Evolutionary conservation across 176 grass and related monocot genomes (phyloP).

Genomic region (Carex littledalei): DNA sequence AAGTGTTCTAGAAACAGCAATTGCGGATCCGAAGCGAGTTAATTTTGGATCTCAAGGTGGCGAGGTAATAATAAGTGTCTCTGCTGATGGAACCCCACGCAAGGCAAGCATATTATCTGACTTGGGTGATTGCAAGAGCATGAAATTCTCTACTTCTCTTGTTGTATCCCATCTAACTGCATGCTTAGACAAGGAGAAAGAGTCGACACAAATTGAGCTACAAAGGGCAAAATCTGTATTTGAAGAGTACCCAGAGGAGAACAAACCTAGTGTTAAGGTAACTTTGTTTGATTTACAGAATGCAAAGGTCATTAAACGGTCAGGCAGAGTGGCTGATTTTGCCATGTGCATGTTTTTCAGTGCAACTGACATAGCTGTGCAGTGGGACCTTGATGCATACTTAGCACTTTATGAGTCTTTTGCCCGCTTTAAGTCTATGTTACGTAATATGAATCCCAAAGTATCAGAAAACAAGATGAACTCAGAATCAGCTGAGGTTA

Average conservation of each 20-base stretch:
- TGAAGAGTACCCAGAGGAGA: slow-evolving; percentile 46
- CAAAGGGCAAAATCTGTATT: slow-evolving; percentile 88
- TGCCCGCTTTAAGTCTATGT: slow-evolving; percentile 51
- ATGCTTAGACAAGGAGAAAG: slow-evolving; percentile 80
- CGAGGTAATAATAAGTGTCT: slow-evolving; percentile 66
- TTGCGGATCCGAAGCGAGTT: slow-evolving; percentile 91
- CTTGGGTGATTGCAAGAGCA: slow-evolving; percentile 32
- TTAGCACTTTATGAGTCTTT: slow-evolving; percentile 72
- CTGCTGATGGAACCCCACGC: slow-evolving; percentile 86
- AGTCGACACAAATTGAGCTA: slow-evolving; percentile 58
- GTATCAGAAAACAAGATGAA: slow-evolving; percentile 41
- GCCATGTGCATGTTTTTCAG: slow-evolving; percentile 75
- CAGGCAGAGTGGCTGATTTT: slow-evolving; percentile 59
- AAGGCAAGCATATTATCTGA: slow-evolving; percentile 67
- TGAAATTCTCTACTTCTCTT: slow-evolving; percentile 75
- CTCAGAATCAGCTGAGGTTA: slow-evolving; percentile 28
- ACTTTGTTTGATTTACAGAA: slow-evolving; percentile 96
- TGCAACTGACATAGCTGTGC: slow-evolving; percentile 79
- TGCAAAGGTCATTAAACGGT: slow-evolving; percentile 80
- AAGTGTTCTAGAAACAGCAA: slow-evolving; percentile 61
- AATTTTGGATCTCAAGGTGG: slow-evolving; percentile 98
- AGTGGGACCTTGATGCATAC: slow-evolving; percentile 90
- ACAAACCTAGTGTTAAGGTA: slow-evolving; percentile 53
- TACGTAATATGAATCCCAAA: slow-evolving; percentile 52
- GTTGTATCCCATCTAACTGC: slow-evolving; percentile 67